Conservation (phyloP, 768 basidiomycete genomes). For the Termitomyces sp. region DNA sequence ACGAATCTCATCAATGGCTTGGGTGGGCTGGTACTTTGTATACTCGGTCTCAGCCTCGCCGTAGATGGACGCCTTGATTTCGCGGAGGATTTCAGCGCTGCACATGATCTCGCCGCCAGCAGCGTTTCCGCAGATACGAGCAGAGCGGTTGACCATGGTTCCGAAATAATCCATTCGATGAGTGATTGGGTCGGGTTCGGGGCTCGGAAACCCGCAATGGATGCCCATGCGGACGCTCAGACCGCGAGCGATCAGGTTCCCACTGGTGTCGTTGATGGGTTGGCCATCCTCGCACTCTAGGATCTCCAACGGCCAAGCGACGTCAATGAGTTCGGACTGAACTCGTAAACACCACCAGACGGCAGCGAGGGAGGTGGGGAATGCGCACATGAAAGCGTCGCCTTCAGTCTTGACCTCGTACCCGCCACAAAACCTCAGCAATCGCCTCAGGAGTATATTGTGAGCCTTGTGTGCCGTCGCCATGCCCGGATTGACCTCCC, state of each 20-base stretch:
- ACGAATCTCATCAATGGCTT: constrained; percentile 71
- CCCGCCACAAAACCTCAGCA: constrained; percentile 85
- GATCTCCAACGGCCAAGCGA: constrained; percentile 91
- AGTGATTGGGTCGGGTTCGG: constrained; percentile 88
- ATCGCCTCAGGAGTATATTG: constrained; percentile 79
- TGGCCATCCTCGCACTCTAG: constrained; percentile 90
- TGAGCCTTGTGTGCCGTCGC: constrained; percentile 88
- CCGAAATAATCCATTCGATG: constrained; percentile 98
- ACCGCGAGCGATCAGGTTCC: constrained; percentile 74
- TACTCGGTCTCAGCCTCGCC: constrained; percentile 58
- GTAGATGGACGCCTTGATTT: constrained; percentile 62
- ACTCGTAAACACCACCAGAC: constrained; percentile 88
- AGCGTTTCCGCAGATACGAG: constrained; percentile 78
- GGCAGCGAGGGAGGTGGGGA: constrained; percentile 82
- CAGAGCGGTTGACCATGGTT: constrained; percentile 90
- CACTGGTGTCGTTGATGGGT: constrained; percentile 61
- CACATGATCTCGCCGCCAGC: constrained; percentile 93
- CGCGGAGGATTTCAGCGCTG: constrained; percentile 80
- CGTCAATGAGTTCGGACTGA: constrained; percentile 75
- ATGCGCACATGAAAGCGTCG: constrained; percentile 98
- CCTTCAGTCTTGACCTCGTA: constrained; percentile 99
- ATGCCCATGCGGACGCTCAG: constrained; percentile 97
- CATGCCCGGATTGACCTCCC: constrained; percentile 97
- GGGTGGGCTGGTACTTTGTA: constrained; percentile 47
- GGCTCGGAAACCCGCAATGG: constrained; percentile 86